Evolutionary conservation across 2,329 filamentous ascomycete species (phyloP).

Genomic region (Apiospora marii): DNA sequence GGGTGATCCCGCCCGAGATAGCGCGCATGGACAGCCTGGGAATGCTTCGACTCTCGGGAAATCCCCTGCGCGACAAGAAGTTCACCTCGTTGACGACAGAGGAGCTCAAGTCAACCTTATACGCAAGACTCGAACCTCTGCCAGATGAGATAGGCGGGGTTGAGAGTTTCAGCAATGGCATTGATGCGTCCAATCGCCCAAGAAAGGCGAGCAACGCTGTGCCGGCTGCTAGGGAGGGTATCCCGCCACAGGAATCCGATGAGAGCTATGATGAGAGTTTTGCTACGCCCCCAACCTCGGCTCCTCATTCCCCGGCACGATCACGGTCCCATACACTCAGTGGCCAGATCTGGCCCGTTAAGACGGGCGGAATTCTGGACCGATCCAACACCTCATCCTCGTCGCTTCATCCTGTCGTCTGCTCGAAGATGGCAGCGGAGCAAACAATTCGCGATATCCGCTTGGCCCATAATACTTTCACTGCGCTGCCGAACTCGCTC

Average conservation of each 20-base stretch:
- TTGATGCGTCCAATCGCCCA: conserved; percentile 36
- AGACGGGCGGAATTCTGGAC: conserved; percentile 71
- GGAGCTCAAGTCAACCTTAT: conserved; percentile 79
- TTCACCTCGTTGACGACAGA: conserved; percentile 82
- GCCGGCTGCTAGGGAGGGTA: conserved; percentile 27
- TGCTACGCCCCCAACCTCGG: conserved; percentile 64
- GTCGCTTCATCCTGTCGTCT: conserved; percentile 64
- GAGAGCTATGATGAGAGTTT: conserved; percentile 59
- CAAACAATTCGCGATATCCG: conserved; percentile 66
- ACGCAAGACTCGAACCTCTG: conserved; percentile 69
- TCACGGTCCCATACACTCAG: conserved; percentile 57
- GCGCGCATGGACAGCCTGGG: conserved; percentile 80
- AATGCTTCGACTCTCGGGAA: conserved; percentile 82
- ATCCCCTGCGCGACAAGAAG: conserved; percentile 88
- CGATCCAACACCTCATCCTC: conserved; percentile 71
- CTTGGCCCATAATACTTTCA: conserved; percentile 80
- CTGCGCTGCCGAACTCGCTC: conserved; percentile 73
- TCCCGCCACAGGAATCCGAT: conserved; percentile 40
- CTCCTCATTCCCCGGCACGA: conserved; percentile 57
- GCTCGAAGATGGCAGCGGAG: conserved; percentile 60
- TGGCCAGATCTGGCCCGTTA: conserved; percentile 61
- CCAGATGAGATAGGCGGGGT: conserved; percentile 38
- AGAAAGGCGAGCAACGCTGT: conserved; percentile 39
- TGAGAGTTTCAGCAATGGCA: conserved; percentile 38
- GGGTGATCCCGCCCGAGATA: conserved; percentile 76